phyloP scores from a whole-genome alignment of 805 yeast genomes.

The Saturnispora quitensis region DNA sequence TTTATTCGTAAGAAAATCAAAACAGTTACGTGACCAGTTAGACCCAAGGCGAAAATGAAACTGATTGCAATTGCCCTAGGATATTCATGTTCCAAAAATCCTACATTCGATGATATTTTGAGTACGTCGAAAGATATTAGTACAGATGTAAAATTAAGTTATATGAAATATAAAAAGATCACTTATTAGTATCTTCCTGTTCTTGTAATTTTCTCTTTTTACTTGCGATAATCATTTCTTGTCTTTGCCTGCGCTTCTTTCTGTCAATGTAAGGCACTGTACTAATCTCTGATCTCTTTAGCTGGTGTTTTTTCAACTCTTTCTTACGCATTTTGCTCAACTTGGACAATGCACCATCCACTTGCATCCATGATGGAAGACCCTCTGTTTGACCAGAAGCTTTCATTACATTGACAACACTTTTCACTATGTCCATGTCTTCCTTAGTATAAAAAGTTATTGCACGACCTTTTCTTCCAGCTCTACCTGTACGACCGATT shows the following conservation, averaged over 20 bases:
- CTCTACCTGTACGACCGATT: conserved; percentile 98
- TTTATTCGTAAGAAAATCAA: too few species aligned
- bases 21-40: too few species aligned
- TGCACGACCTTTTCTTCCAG: conserved; percentile 78
- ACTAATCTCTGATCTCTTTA: conserved; percentile 66
- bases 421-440: conserved; percentile 65
- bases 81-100: too few species aligned
- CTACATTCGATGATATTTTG: too few species aligned
- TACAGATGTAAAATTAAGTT: background rate
- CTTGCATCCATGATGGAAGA: conserved; percentile 73
- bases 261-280: conserved; percentile 70
- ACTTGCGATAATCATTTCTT: conserved; percentile 69
- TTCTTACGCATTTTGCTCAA: conserved; percentile 56
- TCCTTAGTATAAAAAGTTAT: conserved; percentile 90
- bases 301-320: conserved; percentile 44
- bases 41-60: too few species aligned
- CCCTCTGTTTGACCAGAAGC: conserved; percentile 68
- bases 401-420: conserved; percentile 89
- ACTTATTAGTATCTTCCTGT: background rate
- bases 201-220: conserved; percentile 42
- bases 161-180: background rate
- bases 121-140: background rate
- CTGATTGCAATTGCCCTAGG: too few species aligned
- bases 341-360: conserved; percentile 45
- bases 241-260: conserved; percentile 50